Base-by-base conservation (phyloP, 225 moss, liverwort and hornwort species). In the Sphagnum contortum region DNA sequence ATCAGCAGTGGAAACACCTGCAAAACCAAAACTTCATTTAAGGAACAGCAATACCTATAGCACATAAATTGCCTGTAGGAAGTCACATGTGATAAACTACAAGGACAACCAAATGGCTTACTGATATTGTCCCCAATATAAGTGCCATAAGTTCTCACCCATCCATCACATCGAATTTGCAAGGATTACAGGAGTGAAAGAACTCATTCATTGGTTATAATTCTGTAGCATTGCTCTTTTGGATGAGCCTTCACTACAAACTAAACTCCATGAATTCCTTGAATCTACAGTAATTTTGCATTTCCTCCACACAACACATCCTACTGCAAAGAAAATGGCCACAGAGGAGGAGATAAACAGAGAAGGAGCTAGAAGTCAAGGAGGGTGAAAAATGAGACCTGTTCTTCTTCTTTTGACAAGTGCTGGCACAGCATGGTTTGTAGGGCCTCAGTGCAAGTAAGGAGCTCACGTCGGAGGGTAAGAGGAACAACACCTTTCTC, bases 1-100 rank as follows among this genome's bases (percentile, higher is more conserved):
- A 89, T 88, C 48, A 95, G 86, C 68, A 95, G 95, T 51, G 95
- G 95, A 74, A 95, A 95, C 50, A 94, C 83, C 94, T 94, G 87
- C 79, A 86, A 46, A 55, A 66, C 47, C 56, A 73, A 60, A 53
- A 9, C 50, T 45, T 58, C 49, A 57, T 13, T 5, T 45, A 4
- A 9, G 8, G 14, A 9, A 4, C 5, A 62, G 61, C 12, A 11
- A 11, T 11, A 67, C 49, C 12, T 64, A 71, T 59, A 51, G 48
- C 57, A 66, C 45, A 60, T 46, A 44, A 62, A 11, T 48, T 12
- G 58, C 49, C 13, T 48, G 57, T 44, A 60, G 45, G 8, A 50
- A n/a, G 50, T 48, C 49, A 63, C 48, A 49, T 45, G 55, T 2
- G 53, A 58, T 46, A 57, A 48, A 53, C 58, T 3, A 63, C 29